Evolutionary conservation across 2,329 filamentous ascomycete genomes (phyloP).

Genomic region (Orbilia blumenaviensis): DNA sequence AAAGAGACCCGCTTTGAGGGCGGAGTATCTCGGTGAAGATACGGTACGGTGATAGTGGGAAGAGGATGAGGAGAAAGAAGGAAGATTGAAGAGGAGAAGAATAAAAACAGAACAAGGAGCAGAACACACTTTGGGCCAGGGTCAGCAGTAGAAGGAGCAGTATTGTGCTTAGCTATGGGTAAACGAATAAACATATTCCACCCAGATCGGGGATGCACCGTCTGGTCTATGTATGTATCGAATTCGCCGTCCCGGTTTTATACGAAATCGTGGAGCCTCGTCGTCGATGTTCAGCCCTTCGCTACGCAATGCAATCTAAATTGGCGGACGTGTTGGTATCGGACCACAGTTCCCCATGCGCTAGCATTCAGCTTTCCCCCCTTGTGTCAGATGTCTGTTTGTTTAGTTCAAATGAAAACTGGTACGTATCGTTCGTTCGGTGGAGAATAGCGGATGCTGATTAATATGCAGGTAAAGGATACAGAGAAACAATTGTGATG

Average conservation of each 20-base stretch:
- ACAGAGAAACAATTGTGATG: background rate
- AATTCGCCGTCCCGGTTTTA: slow-evolving; percentile 23
- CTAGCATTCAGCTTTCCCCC: background rate
- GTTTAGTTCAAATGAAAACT: too few species aligned
- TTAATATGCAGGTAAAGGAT: background rate
- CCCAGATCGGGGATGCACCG: background rate
- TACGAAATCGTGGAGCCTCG: slow-evolving; percentile 41
- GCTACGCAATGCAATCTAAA: background rate
- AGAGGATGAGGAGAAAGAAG: background rate
- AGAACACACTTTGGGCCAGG: background rate
- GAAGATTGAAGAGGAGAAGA: background rate
- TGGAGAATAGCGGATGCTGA: background rate
- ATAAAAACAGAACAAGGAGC: background rate
- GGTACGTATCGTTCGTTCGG: background rate
- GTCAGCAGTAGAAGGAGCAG: background rate
- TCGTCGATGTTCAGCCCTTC: slow-evolving; percentile 1
- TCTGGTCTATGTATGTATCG: background rate
- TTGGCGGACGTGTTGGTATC: background rate
- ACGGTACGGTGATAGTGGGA: slow-evolving; percentile 7
- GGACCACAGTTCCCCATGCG: background rate
- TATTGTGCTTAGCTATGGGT: background rate
- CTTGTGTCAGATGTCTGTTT: background rate
- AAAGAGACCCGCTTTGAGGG: background rate
- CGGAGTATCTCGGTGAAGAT: background rate
- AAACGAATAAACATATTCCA: slow-evolving; percentile 8